Percentiles rank a stretch among this genome's conserved stretches.
phyloP scores from a whole-genome alignment of 768 basidiomycete species.

The Boletus rubescentipes region DNA sequence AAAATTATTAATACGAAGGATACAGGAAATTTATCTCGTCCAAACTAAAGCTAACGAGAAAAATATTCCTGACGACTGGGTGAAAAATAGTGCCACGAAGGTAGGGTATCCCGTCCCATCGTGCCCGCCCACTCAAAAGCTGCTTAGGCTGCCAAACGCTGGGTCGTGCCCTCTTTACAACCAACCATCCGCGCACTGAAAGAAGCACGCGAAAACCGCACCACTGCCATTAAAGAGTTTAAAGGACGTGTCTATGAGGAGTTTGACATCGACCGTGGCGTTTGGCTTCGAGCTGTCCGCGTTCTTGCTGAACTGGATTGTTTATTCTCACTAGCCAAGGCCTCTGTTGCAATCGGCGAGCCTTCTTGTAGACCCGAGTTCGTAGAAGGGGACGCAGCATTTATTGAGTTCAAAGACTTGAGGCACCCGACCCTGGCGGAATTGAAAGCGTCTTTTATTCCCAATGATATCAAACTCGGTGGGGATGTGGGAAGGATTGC shows the following conservation, averaged over 20 bases:
- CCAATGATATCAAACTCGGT: slow-evolving; percentile 89
- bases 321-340: slow-evolving; percentile 85
- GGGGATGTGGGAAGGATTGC: slow-evolving; percentile 72
- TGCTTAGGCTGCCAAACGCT: slow-evolving; percentile 68
- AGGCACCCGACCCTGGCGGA: slow-evolving; percentile 81
- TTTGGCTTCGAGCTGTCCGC: slow-evolving; percentile 83
- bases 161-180: slow-evolving; percentile 71
- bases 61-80: slow-evolving; percentile 81
- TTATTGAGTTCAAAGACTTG: slow-evolving; percentile 84
- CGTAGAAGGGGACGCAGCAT: slow-evolving; percentile 75
- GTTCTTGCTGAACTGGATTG: slow-evolving; percentile 96
- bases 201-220: slow-evolving; percentile 90
- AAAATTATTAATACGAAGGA: slow-evolving; percentile 1
- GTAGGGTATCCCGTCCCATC: slow-evolving; percentile 35
- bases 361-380: slow-evolving; percentile 92
- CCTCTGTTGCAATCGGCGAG: slow-evolving; percentile 87
- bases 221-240: slow-evolving; percentile 78
- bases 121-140: neutral
- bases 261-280: slow-evolving; percentile 75
- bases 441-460: slow-evolving; percentile 80
- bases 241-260: slow-evolving; percentile 74
- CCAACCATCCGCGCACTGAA: slow-evolving; percentile 77
- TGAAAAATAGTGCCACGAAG: slow-evolving; percentile 77
- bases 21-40: slow-evolving; percentile 86
- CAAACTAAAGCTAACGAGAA: slow-evolving; percentile 63